Percentiles rank a stretch among this genome's conserved stretches.
These are phyloP conservation scores for Amniculicola lignicola DNA, from an alignment of 495 filamentous ascomycete species.

Conservation along the genomic window DNA sequence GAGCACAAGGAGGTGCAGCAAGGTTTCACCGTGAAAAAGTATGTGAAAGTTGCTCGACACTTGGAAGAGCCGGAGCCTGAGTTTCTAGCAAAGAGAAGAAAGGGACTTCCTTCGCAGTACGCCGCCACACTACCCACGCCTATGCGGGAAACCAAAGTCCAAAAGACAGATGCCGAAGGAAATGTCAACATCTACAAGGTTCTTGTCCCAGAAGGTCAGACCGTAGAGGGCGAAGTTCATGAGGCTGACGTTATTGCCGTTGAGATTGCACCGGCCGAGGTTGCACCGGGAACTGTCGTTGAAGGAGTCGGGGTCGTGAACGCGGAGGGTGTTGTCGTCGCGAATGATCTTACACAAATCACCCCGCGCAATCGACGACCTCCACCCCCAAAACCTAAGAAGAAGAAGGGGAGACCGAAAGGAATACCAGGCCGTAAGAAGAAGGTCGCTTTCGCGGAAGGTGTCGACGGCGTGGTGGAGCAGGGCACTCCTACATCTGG, in stretches of 20 bases:
- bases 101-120: slow-evolving; percentile 62
- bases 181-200: slow-evolving; percentile 78
- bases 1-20: slow-evolving; percentile 53
- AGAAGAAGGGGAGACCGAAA: slow-evolving; percentile 36
- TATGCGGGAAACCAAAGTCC: slow-evolving; percentile 74
- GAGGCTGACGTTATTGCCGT: slow-evolving; percentile 49
- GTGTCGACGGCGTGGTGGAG: slow-evolving; percentile 29
- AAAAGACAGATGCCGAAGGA: slow-evolving; percentile 70
- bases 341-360: slow-evolving; percentile 48
- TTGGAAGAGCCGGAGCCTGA: slow-evolving; percentile 71
- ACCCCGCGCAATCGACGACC: slow-evolving; percentile 57
- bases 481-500: slow-evolving; percentile 27
- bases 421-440: too few relatives aligned
- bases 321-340: slow-evolving; percentile 59
- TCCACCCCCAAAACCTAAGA: slow-evolving; percentile 56
- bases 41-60: slow-evolving; percentile 74
- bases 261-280: slow-evolving; percentile 44
- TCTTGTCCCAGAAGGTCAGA: slow-evolving; percentile 74
- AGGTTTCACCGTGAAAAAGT: slow-evolving; percentile 70
- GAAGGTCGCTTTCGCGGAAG: slow-evolving; percentile 40
- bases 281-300: slow-evolving; percentile 57
- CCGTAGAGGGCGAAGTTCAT: slow-evolving; percentile 74
- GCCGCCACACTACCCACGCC: slow-evolving; percentile 47
- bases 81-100: slow-evolving; percentile 82
- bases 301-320: slow-evolving; percentile 62